phyloP scores from a whole-genome alignment of 257 asterid genomes.

The Primulina huaijiensis region DNA sequence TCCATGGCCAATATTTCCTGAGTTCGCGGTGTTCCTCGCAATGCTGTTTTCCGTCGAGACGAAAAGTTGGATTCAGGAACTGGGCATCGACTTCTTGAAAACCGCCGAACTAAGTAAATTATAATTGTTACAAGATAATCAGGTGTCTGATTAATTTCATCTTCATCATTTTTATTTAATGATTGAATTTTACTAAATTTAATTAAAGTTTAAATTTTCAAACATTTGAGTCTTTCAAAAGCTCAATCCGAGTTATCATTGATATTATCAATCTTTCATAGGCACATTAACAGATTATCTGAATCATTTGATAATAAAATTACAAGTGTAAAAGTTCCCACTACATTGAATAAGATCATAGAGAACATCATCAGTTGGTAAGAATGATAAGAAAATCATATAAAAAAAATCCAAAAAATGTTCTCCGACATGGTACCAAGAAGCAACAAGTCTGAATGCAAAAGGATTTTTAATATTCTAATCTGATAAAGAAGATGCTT shows the following conservation, averaged over 20 bases:
- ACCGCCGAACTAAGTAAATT: too few relatives aligned
- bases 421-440: constrained; percentile 34
- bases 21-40: too few relatives aligned
- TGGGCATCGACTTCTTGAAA: too few relatives aligned
- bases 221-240: too few relatives aligned
- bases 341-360: not conserved
- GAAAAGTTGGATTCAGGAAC: too few relatives aligned
- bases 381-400: not conserved
- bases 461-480: constrained; percentile 23
- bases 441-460: constrained; percentile 21
- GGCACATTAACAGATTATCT: not conserved
- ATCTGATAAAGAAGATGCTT: constrained; percentile 26
- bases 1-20: too few relatives aligned
- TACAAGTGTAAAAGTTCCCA: not conserved
- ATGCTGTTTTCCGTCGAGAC: too few relatives aligned
- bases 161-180: too few relatives aligned
- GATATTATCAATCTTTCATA: not conserved
- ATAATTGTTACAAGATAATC: too few relatives aligned
- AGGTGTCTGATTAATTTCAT: too few relatives aligned
- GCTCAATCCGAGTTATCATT: not conserved
- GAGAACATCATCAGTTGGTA: not conserved
- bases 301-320: not conserved
- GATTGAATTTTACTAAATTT: too few relatives aligned
- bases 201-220: too few relatives aligned
- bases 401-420: constrained; percentile 23